Evolutionary conservation across 2,329 filamentous ascomycete genomes (phyloP).

Genomic region (Colletotrichum costaricense): DNA sequence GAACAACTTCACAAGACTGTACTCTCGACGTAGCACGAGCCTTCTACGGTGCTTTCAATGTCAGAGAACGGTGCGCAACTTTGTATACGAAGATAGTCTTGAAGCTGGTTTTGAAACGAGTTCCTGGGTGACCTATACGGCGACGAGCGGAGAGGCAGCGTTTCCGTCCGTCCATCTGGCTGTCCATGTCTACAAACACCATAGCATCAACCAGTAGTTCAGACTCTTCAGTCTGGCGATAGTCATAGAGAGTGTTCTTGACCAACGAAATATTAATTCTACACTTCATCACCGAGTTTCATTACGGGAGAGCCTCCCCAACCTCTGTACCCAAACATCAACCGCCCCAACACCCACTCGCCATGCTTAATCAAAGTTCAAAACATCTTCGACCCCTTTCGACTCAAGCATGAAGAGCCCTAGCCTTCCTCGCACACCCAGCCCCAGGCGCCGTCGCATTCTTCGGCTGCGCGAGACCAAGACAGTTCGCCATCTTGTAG

Average conservation of each 20-base stretch:
- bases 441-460: slow-evolving; percentile 16
- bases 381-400: neutral
- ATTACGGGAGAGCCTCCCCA: neutral
- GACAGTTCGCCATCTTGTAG: slow-evolving; percentile 77
- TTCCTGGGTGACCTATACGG: no score
- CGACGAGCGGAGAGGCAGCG: neutral
- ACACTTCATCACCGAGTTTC: neutral
- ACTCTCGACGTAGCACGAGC: no score
- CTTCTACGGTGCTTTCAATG: no score
- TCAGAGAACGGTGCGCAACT: no score
- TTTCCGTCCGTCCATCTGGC: neutral
- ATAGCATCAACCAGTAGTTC: neutral
- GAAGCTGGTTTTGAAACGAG: no score
- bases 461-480: slow-evolving; percentile 61
- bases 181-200: neutral
- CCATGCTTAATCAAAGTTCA: slow-evolving; percentile 5
- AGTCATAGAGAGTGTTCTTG: no score
- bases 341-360: slow-evolving; percentile 8
- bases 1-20: no score
- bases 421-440: neutral
- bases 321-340: neutral
- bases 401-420: slow-evolving; percentile 5
- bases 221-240: neutral
- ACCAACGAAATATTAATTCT: neutral
- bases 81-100: no score